Base-by-base conservation (phyloP, 768 basidiomycete species). In the Nidularia pulvinata region DNA sequence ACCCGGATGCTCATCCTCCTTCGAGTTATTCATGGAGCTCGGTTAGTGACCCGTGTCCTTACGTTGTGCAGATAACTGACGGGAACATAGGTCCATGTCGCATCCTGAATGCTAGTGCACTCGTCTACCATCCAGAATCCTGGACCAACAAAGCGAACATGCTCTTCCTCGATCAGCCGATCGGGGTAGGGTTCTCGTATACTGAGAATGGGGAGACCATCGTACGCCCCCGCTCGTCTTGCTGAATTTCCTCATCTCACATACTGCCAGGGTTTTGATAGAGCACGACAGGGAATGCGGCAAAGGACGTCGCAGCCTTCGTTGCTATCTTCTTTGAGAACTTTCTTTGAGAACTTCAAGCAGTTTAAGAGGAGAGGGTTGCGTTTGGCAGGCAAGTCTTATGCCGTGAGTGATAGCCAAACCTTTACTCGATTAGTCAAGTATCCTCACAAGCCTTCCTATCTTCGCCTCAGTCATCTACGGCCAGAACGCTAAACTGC, bases 401-500 rank as follows among this genome's bases (percentile, higher is more conserved):
- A 92, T 58, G 90, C 82, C 1, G 90, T 89, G 55, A 54, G 82
- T 61, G 4, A 9, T 45, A 43, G 25, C 43, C 19, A 25, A 25
- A 56, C 54, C 82, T 61, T 34, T 11, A 14, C 14, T 37, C 25
- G 25, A 25, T 25, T 25, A 4, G 1, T 46, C 25, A 25, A 4
- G 4, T 25, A 25, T 46, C 14, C 10, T 46, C 25, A 30, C 45
- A 46, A 46, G 11, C 13, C 10, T 14, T 1, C 88, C 86, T 0
- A 70, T 88, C 1, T 93, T 93, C 57, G 91, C 90, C 0, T 79
- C 88, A 14, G 85, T 86, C 30, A 83, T 93, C 10, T 81, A 86
- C 48, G 91, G 93, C 66, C 82, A 87, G 58, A 93, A 94, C 66
- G 60, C 67, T 46, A 64, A 73, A 30, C 73, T 88, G 7, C 65